A percentile compares a stretch with the other conserved stretches of the same genome.
Evolutionary conservation across 306 rosid genomes (phyloP).

Genomic region (Lotus japonicus): DNA sequence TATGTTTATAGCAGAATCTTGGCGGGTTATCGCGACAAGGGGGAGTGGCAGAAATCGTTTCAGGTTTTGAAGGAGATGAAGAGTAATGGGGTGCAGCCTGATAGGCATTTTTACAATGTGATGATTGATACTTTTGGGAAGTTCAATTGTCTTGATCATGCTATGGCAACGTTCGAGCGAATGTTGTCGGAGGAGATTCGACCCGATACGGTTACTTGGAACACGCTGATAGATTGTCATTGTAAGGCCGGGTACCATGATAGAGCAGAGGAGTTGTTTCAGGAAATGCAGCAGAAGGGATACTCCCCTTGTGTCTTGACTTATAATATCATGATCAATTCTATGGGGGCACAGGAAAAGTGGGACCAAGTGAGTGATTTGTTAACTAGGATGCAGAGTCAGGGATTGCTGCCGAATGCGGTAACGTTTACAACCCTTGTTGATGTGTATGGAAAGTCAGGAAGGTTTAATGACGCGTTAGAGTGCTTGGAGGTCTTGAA

Average conservation of each 20-base stretch:
- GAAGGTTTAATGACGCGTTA: constrained; percentile 73
- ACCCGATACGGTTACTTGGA: constrained; percentile 85
- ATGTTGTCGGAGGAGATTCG: constrained; percentile 71
- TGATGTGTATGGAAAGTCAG: constrained; percentile 74
- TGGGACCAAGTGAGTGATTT: constrained; percentile 69
- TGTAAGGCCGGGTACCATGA: constrained; percentile 58
- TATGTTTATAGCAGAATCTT: constrained; percentile 67
- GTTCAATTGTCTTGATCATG: constrained; percentile 78
- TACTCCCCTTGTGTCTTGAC: constrained; percentile 61
- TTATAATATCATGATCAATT: constrained; percentile 76
- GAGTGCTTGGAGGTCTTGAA: constrained; percentile 81
- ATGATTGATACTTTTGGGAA: constrained; percentile 93
- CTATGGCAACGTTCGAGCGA: constrained; percentile 61
- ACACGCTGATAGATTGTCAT: constrained; percentile 74
- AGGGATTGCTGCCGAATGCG: constrained; percentile 74
- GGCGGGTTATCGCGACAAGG: constrained; percentile 73
- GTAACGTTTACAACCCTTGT: constrained; percentile 82
- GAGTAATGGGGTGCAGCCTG: constrained; percentile 66
- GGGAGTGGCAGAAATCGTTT: constrained; percentile 92
- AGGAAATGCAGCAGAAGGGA: constrained; percentile 77
- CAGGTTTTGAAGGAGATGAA: constrained; percentile 88
- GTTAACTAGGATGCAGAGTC: constrained; percentile 73
- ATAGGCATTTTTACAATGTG: constrained; percentile 86
- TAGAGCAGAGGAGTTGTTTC: constrained; percentile 67
- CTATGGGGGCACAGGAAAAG: constrained; percentile 69